phyloP scores from a whole-genome alignment of 495 filamentous ascomycete species.

The Evernia prunastri region DNA sequence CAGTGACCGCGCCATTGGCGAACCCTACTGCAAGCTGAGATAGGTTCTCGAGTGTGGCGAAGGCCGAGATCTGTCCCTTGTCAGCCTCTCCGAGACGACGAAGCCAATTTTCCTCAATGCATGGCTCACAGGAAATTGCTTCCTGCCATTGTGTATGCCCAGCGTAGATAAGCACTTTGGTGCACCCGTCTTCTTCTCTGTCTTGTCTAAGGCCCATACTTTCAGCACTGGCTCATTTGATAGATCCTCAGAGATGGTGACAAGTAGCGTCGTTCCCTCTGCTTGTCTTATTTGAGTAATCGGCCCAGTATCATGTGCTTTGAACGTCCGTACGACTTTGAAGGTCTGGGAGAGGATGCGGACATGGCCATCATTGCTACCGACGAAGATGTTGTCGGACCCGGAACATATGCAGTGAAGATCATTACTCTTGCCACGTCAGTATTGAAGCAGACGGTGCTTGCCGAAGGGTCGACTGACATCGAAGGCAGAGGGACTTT shows the following conservation, averaged over 20 bases:
- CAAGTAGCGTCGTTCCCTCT: constrained; percentile 74
- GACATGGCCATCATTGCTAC: constrained; percentile 73
- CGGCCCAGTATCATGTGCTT: constrained; percentile 67
- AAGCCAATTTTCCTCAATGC: neutral
- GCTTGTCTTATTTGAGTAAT: constrained; percentile 97
- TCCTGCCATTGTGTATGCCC: constrained; percentile 81
- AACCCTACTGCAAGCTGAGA: constrained; percentile 92
- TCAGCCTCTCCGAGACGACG: constrained; percentile 5
- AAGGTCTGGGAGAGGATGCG: constrained; percentile 80
- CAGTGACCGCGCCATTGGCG: constrained; percentile 87
- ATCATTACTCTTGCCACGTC: constrained; percentile 46
- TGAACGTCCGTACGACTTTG: constrained; percentile 80
- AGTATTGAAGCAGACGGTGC: constrained; percentile 33
- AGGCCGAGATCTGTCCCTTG: constrained; percentile 75
- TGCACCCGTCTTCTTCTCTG: constrained; percentile 85
- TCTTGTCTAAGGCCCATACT: constrained; percentile 92
- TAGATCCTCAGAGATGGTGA: constrained; percentile 83
- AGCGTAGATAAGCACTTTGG: constrained; percentile 82
- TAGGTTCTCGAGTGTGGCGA: constrained; percentile 76
- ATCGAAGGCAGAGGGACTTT: constrained; percentile 54
- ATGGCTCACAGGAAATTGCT: constrained; percentile 74
- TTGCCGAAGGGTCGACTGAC: constrained; percentile 43
- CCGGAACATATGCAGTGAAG: constrained; percentile 70
- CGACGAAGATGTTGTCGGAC: constrained; percentile 85
- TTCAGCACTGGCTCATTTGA: constrained; percentile 83